These are phyloP conservation scores for Colletotrichum salicis DNA, from an alignment of 2,329 filamentous ascomycete species.

Conservation along the genomic window DNA sequence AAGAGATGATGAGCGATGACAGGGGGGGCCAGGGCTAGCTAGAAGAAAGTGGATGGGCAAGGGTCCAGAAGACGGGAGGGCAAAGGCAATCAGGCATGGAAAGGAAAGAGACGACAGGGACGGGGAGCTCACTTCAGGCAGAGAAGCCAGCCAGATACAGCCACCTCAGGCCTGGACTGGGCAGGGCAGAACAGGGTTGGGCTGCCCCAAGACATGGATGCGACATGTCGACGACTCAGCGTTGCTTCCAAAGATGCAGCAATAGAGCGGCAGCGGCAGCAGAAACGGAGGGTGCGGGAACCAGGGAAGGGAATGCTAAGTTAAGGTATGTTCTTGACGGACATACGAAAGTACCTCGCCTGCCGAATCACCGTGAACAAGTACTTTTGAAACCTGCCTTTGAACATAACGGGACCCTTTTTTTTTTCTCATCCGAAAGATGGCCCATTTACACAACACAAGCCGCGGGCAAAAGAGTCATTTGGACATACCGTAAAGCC, in stretches of 20 bases:
- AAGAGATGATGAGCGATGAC: slow-evolving; percentile 24
- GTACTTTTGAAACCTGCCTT: not conserved
- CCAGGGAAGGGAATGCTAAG: not conserved
- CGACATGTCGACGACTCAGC: slow-evolving; percentile 18
- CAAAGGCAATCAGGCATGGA: slow-evolving; percentile 17
- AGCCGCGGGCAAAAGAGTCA: not conserved
- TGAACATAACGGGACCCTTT: not conserved
- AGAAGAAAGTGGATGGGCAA: slow-evolving; percentile 17
- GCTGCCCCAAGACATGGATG: slow-evolving; percentile 23
- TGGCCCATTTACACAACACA: slow-evolving; percentile 1
- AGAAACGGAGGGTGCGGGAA: slow-evolving; percentile 14
- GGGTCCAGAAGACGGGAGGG: slow-evolving; percentile 31
- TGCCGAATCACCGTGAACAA: not conserved
- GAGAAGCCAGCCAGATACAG: slow-evolving; percentile 20
- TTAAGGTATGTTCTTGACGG: not conserved
- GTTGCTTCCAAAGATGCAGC: slow-evolving; percentile 4
- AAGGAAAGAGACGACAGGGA: not conserved
- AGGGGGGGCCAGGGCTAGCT: slow-evolving; percentile 23
- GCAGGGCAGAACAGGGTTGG: slow-evolving; percentile 14
- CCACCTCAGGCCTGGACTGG: slow-evolving; percentile 1
- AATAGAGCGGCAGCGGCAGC: slow-evolving; percentile 1
- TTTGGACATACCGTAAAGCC: not conserved
- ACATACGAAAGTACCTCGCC: not conserved
- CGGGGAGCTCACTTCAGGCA: not conserved
- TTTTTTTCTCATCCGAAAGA: not conserved